Conservation (phyloP, 2,329 filamentous ascomycete species). For the Aureobasidium sp. region DNA sequence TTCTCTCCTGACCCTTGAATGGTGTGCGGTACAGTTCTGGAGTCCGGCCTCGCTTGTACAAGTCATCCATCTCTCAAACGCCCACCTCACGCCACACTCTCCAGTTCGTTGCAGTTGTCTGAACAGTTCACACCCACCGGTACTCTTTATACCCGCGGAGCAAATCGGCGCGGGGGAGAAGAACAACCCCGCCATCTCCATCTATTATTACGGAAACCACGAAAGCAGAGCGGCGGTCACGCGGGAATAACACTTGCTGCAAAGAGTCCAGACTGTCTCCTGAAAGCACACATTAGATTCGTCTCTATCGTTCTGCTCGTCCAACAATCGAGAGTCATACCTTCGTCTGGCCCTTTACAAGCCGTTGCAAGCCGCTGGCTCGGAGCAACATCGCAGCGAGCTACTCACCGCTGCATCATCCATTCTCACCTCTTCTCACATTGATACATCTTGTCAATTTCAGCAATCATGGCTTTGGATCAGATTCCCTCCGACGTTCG, state of each 20-base stretch:
- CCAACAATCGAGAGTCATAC: not conserved
- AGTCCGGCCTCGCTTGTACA: not conserved
- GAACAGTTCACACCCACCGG: not conserved
- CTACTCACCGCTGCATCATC: not conserved
- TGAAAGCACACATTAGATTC: not conserved
- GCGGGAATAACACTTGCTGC: constrained; percentile 5
- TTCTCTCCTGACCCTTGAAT: not conserved
- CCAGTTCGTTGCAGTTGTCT: not conserved
- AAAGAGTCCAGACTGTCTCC: not conserved
- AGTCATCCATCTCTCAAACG: constrained; percentile 4
- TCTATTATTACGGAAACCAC: constrained; percentile 14
- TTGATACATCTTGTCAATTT: not conserved
- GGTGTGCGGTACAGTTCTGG: not conserved
- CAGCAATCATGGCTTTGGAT: constrained; percentile 15
- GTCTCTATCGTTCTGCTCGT: not conserved
- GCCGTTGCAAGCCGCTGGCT: constrained; percentile 6
- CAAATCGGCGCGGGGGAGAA: constrained; percentile 17
- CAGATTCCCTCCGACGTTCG: not conserved
- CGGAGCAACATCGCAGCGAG: not conserved
- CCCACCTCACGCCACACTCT: constrained; percentile 4
- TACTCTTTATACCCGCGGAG: not conserved
- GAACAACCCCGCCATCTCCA: constrained; percentile 18
- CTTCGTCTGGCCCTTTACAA: not conserved
- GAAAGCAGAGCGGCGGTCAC: constrained; percentile 11
- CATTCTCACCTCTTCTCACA: not conserved